phyloP scores from a whole-genome alignment of 495 filamentous ascomycete species.

The Bacidia gigantensis region DNA sequence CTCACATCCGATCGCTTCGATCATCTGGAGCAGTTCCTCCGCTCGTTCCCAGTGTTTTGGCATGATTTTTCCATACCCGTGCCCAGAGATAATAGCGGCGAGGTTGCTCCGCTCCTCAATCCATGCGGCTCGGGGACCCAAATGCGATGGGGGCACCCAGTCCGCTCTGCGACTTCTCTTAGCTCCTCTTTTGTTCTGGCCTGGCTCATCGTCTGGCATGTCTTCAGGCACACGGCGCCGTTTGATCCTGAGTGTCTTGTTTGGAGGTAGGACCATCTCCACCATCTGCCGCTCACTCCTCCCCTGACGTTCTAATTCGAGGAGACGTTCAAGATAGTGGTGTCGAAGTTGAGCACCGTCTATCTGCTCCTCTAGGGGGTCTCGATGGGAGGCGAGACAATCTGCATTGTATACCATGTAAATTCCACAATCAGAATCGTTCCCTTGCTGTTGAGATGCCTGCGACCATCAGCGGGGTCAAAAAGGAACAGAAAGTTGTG shows the following conservation, averaged over 20 bases:
- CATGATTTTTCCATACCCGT: neutral
- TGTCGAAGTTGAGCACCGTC: conserved; percentile 3
- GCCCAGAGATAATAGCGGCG: neutral
- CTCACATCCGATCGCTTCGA: neutral
- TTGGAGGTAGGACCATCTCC: neutral
- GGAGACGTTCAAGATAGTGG: conserved; percentile 3
- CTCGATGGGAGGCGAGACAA: neutral
- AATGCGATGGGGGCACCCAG: conserved; percentile 2
- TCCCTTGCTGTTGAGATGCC: conserved; percentile 1
- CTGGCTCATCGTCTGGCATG: neutral
- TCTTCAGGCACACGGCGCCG: neutral
- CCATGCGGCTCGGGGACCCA: conserved; percentile 2
- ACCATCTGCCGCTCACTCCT: conserved; percentile 8
- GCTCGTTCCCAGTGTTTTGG: neutral
- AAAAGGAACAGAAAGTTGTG: neutral
- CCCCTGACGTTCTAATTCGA: conserved; percentile 6
- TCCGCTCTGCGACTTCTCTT: neutral
- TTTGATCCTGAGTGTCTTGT: neutral
- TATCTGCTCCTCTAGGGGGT: neutral
- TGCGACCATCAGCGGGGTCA: neutral
- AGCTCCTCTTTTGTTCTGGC: neutral
- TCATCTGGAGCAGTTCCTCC: neutral
- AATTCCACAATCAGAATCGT: conserved; percentile 1
- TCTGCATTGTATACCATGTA: conserved; percentile 6
- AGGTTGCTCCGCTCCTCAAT: conserved; percentile 4